Conservation (phyloP, 495 filamentous ascomycete genomes). For the Talaromyces wortmannii region DNA sequence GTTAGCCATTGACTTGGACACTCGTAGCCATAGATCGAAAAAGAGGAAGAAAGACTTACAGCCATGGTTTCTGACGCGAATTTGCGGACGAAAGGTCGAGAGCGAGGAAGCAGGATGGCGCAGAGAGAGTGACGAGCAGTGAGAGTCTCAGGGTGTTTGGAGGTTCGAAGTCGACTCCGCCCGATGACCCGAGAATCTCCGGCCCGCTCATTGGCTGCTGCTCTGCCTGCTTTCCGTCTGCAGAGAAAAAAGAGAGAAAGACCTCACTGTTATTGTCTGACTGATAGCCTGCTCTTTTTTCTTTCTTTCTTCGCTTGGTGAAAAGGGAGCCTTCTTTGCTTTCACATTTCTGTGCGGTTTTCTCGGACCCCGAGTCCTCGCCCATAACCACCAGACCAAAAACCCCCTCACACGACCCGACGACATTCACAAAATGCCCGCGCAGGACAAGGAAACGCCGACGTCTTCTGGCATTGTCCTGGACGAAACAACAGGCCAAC, state of each 20-base stretch:
- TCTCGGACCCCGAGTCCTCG: neutral
- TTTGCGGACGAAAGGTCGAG: neutral
- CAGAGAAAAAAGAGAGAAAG: neutral
- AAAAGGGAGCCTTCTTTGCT: neutral
- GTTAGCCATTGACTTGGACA: neutral
- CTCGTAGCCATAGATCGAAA: too few relatives aligned
- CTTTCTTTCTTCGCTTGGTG: neutral
- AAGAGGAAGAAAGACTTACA: neutral
- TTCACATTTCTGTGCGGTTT: neutral
- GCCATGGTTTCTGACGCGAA: slow-evolving; percentile 1
- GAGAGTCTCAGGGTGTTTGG: neutral
- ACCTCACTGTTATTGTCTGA: neutral
- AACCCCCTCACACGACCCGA: neutral
- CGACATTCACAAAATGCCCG: neutral
- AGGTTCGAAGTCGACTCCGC: slow-evolving; percentile 12
- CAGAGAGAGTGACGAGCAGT: slow-evolving; percentile 5
- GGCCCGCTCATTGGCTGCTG: slow-evolving; percentile 35
- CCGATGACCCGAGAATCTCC: slow-evolving; percentile 40
- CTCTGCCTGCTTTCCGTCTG: neutral
- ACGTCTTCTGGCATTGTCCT: slow-evolving; percentile 66
- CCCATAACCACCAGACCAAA: neutral
- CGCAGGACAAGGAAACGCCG: slow-evolving; percentile 13
- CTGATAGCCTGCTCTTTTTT: neutral
- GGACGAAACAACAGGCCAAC: slow-evolving; percentile 63
- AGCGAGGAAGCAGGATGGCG: neutral